Conservation (phyloP, 164 flowering plant species). For the Pachysandra terminalis region DNA sequence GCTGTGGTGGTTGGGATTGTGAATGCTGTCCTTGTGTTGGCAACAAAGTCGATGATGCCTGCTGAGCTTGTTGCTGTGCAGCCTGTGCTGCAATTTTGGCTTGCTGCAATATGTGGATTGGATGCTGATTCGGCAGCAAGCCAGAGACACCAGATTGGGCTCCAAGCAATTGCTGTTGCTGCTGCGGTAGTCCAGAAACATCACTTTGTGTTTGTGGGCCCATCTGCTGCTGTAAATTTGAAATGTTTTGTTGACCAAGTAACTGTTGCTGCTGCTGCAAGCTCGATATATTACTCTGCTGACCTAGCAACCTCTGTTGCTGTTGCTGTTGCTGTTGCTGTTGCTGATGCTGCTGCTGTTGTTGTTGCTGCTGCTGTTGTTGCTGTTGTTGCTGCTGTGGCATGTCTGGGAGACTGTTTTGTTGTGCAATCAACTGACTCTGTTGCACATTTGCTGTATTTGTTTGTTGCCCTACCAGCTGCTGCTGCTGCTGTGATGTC, state of each 20-base stretch:
- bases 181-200: conserved; percentile 58
- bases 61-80: conserved; percentile 39
- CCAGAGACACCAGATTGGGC: conserved; percentile 52
- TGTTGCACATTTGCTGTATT: conserved; percentile 50
- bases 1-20: conserved; percentile 53
- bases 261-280: conserved; percentile 34
- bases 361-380: conserved; percentile 40
- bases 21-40: conserved; percentile 60
- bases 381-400: conserved; percentile 60
- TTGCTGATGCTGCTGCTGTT: conserved; percentile 1
- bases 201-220: conserved; percentile 38
- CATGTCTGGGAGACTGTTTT: conserved; percentile 47
- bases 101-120: conserved; percentile 54
- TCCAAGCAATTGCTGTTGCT: conserved; percentile 49
- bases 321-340: conserved; percentile 12
- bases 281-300: background rate
- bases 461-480: conserved; percentile 49
- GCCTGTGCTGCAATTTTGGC: conserved; percentile 49
- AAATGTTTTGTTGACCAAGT: conserved; percentile 38
- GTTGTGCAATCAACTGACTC: conserved; percentile 60
- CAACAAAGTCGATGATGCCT: conserved; percentile 28
- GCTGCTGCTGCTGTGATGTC: conserved; percentile 55
- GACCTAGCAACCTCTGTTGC: conserved; percentile 12
- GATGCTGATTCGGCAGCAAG: conserved; percentile 64
- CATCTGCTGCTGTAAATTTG: conserved; percentile 63